Percentiles rank a stretch among this genome's conserved stretches.
These are phyloP conservation scores for Phytopythium aichiense DNA, from an alignment of 352 stramenopile species.

Conservation along the genomic window DNA sequence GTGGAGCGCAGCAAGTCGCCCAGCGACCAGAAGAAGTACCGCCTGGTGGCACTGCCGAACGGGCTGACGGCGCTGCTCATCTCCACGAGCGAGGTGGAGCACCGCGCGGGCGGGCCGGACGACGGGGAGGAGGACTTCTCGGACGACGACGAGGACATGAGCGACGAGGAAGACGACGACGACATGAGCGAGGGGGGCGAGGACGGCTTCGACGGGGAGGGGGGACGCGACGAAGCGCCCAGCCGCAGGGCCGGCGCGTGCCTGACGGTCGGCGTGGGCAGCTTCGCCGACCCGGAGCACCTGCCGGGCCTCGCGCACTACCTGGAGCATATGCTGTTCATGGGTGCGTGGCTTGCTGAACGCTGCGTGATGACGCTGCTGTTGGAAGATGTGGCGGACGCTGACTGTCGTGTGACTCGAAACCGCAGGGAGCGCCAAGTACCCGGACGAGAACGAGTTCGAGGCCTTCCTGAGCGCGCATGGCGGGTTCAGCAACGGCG, in stretches of 20 bases:
- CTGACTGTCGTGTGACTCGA: neutral
- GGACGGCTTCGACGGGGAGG: slow-evolving; percentile 37
- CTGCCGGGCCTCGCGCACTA: slow-evolving; percentile 87
- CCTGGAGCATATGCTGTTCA: slow-evolving; percentile 97
- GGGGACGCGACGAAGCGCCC: slow-evolving; percentile 16
- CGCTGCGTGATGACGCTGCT: neutral
- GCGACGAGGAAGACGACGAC: slow-evolving; percentile 24
- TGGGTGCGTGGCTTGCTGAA: slow-evolving; percentile 47
- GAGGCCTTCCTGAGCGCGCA: slow-evolving; percentile 86
- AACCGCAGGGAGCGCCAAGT: slow-evolving; percentile 75
- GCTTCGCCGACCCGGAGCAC: slow-evolving; percentile 64
- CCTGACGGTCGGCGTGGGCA: slow-evolving; percentile 65
- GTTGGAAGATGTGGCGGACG: neutral
- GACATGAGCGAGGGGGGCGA: slow-evolving; percentile 21
- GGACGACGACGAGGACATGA: slow-evolving; percentile 24
- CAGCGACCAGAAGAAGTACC: slow-evolving; percentile 85
- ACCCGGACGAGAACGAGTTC: slow-evolving; percentile 93
- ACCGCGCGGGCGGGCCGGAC: slow-evolving; percentile 25
- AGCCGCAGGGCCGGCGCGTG: slow-evolving; percentile 52
- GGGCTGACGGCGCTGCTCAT: slow-evolving; percentile 76
- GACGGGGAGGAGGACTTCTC: slow-evolving; percentile 21
- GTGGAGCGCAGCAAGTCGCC: slow-evolving; percentile 67
- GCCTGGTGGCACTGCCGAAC: slow-evolving; percentile 76
- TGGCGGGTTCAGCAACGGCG: slow-evolving; percentile 90
- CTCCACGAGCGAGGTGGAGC: slow-evolving; percentile 39